Percentiles rank a stretch among this genome's conserved stretches.
phyloP scores from a whole-genome alignment of 257 asterid genomes.

The Solanum paucissectum region DNA sequence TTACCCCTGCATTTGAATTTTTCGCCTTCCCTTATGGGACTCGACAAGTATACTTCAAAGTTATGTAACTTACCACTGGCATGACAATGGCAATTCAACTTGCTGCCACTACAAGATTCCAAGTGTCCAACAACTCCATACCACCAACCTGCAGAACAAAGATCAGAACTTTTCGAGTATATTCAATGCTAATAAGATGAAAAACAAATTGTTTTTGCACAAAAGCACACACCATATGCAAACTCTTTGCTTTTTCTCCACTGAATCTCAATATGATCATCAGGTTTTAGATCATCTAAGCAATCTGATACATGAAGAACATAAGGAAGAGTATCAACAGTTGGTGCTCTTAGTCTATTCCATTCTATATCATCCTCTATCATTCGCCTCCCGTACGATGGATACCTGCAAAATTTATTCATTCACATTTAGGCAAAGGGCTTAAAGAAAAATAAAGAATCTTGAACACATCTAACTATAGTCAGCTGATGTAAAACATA shows the following conservation, averaged over 20 bases:
- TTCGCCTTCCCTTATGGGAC: neutral
- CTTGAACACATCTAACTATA: neutral
- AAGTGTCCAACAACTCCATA: constrained; percentile 93
- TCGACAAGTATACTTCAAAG: neutral
- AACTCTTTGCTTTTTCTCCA: constrained; percentile 79
- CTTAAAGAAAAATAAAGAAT: neutral
- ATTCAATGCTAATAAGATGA: neutral
- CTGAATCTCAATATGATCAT: constrained; percentile 85
- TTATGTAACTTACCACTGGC: constrained; percentile 28
- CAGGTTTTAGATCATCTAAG: constrained; percentile 60
- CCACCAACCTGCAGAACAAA: constrained; percentile 84
- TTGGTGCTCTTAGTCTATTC: constrained; percentile 66
- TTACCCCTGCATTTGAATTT: neutral
- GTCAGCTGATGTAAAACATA: neutral
- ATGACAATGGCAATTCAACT: constrained; percentile 58
- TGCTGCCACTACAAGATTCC: constrained; percentile 50
- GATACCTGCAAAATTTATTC: constrained; percentile 39
- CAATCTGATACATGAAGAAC: constrained; percentile 59
- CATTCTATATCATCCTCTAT: constrained; percentile 72
- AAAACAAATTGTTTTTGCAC: neutral
- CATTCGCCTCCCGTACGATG: constrained; percentile 47
- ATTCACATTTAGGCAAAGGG: neutral
- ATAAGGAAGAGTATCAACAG: constrained; percentile 41
- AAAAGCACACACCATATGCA: constrained; percentile 52
- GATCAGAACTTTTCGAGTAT: neutral